Percentiles rank a stretch among this genome's conserved stretches.
Evolutionary conservation across 228 moss, liverwort and hornwort species (phyloP).

Genomic region (Sphagnum magellanicum): DNA sequence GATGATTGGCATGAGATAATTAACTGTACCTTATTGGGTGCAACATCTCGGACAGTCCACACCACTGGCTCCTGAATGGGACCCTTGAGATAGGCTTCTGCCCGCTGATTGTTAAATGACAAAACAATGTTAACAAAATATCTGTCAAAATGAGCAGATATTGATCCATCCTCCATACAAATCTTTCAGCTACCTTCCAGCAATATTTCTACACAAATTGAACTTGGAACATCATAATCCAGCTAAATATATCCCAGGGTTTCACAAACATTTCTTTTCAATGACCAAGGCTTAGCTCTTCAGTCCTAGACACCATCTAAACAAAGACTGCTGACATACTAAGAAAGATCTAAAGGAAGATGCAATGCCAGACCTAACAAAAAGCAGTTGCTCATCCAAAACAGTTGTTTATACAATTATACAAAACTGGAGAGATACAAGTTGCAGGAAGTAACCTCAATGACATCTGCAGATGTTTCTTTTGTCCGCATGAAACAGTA

Average conservation of each 20-base stretch:
- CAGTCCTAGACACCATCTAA: background rate
- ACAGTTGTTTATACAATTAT: background rate
- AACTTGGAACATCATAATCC: too few relatives aligned
- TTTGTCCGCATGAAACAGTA: constrained; percentile 92
- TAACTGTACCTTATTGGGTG: constrained; percentile 78
- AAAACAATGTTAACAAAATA: too few relatives aligned
- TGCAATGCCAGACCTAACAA: too few relatives aligned
- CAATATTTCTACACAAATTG: too few relatives aligned
- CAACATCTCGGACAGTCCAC: constrained; percentile 79
- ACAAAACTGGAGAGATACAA: background rate
- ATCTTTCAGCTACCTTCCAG: too few relatives aligned
- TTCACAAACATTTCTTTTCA: too few relatives aligned
- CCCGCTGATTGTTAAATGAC: constrained; percentile 34
- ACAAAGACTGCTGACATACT: background rate
- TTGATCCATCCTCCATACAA: too few relatives aligned
- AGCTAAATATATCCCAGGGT: too few relatives aligned
- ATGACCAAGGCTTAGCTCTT: too few relatives aligned
- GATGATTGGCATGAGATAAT: background rate
- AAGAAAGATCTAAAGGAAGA: too few relatives aligned
- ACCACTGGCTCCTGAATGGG: constrained; percentile 49
- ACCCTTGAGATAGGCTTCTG: constrained; percentile 57
- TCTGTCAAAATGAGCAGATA: too few relatives aligned
- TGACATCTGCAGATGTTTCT: constrained; percentile 63
- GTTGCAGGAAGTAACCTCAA: constrained; percentile 34
- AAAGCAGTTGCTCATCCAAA: too few relatives aligned